Evolutionary conservation across 352 stramenopile species (phyloP).

Genomic region (Discostella stelligera): DNA sequence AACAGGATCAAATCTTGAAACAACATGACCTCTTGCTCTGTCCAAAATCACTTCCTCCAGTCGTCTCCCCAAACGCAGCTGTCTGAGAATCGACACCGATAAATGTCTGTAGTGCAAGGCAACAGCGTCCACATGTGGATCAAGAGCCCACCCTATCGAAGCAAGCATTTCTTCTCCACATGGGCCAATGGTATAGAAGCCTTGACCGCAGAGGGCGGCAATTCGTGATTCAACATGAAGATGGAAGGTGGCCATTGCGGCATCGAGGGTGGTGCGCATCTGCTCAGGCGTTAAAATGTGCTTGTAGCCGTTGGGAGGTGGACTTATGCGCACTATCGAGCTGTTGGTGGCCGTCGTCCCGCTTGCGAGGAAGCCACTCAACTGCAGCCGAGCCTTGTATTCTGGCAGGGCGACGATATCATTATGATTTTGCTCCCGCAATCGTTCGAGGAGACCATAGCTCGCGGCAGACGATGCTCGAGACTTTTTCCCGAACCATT

Average conservation of each 20-base stretch:
- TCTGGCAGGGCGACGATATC: slow-evolving; percentile 50
- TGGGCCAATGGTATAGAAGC: slow-evolving; percentile 85
- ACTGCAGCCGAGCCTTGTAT: slow-evolving; percentile 38
- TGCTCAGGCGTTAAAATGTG: slow-evolving; percentile 40
- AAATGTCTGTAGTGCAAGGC: slow-evolving; percentile 85
- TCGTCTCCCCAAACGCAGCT: slow-evolving; percentile 45
- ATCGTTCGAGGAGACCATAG: slow-evolving; percentile 31
- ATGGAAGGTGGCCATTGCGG: slow-evolving; percentile 77
- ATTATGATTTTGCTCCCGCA: slow-evolving; percentile 36
- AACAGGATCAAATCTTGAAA: slow-evolving; percentile 80
- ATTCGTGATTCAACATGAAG: slow-evolving; percentile 82
- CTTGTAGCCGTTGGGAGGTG: slow-evolving; percentile 29
- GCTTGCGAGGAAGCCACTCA: slow-evolving; percentile 39
- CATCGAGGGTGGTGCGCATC: slow-evolving; percentile 56
- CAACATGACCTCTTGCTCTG: slow-evolving; percentile 75
- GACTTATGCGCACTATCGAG: slow-evolving; percentile 18
- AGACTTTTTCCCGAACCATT: slow-evolving; percentile 11
- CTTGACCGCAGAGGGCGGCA: slow-evolving; percentile 73
- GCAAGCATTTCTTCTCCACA: slow-evolving; percentile 80
- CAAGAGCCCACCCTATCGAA: slow-evolving; percentile 53
- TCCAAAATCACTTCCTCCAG: slow-evolving; percentile 80
- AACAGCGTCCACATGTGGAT: slow-evolving; percentile 56
- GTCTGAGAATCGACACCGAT: slow-evolving; percentile 64
- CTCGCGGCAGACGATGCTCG: slow-evolving; percentile 2
- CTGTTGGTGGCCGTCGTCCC: not conserved